A percentile compares a stretch with the other conserved stretches of the same genome.
These are phyloP conservation scores for Berberis vulgaris DNA, from an alignment of 164 flowering plant species.

Conservation along the genomic window DNA sequence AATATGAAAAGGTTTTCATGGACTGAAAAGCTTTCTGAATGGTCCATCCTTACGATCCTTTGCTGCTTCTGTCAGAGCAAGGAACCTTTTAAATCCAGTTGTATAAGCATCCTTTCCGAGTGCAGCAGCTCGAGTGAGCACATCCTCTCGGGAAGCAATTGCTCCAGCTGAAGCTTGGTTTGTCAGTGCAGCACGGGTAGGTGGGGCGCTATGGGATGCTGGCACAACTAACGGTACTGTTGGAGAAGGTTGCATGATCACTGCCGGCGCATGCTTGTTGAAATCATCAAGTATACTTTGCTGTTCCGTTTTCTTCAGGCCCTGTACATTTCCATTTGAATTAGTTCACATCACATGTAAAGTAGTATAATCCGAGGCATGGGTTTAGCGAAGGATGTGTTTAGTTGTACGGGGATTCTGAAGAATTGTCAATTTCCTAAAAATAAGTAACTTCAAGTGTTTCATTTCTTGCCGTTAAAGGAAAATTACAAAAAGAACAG, in stretches of 20 bases:
- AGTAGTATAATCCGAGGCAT: no score
- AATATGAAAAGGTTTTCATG: conserved; percentile 24
- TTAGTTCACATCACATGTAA: no score
- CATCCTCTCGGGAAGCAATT: conserved; percentile 69
- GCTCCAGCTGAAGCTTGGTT: conserved; percentile 28
- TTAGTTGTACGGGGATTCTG: no score
- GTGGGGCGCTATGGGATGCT: conserved; percentile 23
- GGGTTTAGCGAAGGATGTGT: no score
- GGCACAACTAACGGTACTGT: conserved; percentile 19
- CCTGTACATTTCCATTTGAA: conserved; percentile 32
- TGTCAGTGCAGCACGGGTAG: conserved; percentile 18
- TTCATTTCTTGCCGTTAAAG: no score
- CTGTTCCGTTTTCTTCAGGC: conserved; percentile 83
- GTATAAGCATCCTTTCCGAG: conserved; percentile 96
- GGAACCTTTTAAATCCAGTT: conserved; percentile 86
- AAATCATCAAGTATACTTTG: conserved; percentile 89
- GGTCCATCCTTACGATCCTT: conserved; percentile 96
- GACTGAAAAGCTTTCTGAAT: conserved; percentile 77
- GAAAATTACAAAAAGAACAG: no score
- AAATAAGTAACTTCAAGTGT: no score
- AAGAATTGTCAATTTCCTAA: no score
- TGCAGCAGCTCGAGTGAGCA: conserved; percentile 91
- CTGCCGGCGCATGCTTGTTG: conserved; percentile 60
- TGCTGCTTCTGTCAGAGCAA: conserved; percentile 95
- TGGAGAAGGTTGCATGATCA: conserved; percentile 46